Conservation (phyloP, 345 rosid genomes). For the Turnera subulata region DNA sequence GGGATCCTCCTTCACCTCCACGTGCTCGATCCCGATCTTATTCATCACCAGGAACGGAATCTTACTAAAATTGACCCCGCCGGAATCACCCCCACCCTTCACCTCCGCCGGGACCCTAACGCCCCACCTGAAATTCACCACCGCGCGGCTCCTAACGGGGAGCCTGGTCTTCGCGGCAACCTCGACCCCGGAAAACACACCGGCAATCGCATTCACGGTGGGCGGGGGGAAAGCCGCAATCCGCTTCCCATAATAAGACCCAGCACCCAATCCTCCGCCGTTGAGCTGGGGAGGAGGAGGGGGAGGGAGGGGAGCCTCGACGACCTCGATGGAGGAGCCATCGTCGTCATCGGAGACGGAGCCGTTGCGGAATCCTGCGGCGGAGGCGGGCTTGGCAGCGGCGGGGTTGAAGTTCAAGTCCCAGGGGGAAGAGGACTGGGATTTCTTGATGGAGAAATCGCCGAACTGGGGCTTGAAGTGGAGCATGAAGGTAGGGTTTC, state of each 20-base stretch:
- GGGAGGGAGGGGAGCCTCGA: constrained; percentile 44
- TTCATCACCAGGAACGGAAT: constrained; percentile 79
- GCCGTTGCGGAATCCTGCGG: constrained; percentile 12
- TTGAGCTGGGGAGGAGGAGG: not conserved
- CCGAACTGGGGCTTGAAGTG: constrained; percentile 88
- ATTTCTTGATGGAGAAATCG: constrained; percentile 80
- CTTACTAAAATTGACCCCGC: constrained; percentile 50
- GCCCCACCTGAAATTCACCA: constrained; percentile 85
- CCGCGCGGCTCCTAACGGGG: constrained; percentile 61
- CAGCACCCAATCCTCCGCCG: constrained; percentile 27
- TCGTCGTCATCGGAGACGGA: constrained; percentile 41
- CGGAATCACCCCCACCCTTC: constrained; percentile 30
- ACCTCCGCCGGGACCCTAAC: constrained; percentile 74
- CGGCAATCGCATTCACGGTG: constrained; percentile 38
- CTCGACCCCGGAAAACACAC: constrained; percentile 55
- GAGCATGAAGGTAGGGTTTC: constrained; percentile 63
- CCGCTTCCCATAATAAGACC: constrained; percentile 31
- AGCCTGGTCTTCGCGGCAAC: constrained; percentile 67
- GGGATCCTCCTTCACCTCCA: constrained; percentile 27
- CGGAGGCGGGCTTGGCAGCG: constrained; percentile 12
- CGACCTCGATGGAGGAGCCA: constrained; percentile 51
- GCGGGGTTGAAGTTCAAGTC: constrained; percentile 19
- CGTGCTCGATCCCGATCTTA: constrained; percentile 85
- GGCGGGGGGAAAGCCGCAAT: constrained; percentile 29
- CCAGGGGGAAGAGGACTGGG: constrained; percentile 52